Evolutionary conservation across 2,329 filamentous ascomycete species (phyloP), one percentile per base, ranked within the genome.

Genomic region (Aureobasidium sp.): DNA sequence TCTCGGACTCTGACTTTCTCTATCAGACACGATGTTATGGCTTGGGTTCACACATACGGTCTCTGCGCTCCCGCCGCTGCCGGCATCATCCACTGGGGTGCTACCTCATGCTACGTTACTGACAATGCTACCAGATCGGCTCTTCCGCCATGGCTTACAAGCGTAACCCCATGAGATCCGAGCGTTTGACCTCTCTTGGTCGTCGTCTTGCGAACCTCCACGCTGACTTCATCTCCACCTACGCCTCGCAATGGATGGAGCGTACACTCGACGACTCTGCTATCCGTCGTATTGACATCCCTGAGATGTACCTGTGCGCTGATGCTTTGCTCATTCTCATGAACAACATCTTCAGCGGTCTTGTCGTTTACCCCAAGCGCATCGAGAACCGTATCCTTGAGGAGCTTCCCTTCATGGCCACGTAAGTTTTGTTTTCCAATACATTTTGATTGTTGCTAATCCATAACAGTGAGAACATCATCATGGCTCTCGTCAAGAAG

Each of bases 391-490:
- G 82, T 65, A 79, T 95, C 49, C 81, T 86, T 67, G 82, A 86
- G 64, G 89, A 95, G 75, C 83, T 97, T 15, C 92, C 92, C 1
- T 96, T 96, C 76, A 95, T 93, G 88, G 82, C 86, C 8, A 91
- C 86, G 55, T 49, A 32, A 59, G 55, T 32, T 15, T 37, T 32
- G 8, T 27, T 59, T 32, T 63, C 16, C 7, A 2, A 4, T 37
- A 25, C 13, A 16, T 13, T 42, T 25, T 10, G 16, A 8, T 15
- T 3, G 10, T 54, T 37, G 13, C 36, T 45, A 54, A 48, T 16
- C 3, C 45, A 8, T 25, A 10, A 25, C 36, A 59, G 55, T 16
- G 78, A 83, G 70, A 81, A 82, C 66, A 86, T 91, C 71, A 89
- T 92, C 72, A 91, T 95, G 89, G 85, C 84, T 67, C 80, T 93